Evolutionary conservation across 2,329 filamentous ascomycete genomes (phyloP).

Genomic region (Aspergillus sclerotialis): DNA sequence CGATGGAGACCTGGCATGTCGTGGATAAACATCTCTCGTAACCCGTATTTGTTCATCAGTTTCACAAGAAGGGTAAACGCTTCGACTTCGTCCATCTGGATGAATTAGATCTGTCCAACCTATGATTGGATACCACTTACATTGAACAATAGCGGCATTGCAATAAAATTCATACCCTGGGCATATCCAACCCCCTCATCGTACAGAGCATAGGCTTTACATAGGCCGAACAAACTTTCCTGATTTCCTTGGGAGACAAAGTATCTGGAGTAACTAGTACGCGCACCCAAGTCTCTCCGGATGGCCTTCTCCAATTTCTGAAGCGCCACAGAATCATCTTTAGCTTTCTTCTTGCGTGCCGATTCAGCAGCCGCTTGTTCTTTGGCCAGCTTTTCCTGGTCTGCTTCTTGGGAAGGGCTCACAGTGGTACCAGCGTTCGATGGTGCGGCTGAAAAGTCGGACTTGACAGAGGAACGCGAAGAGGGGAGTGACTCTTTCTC

Average conservation of each 20-base stretch:
- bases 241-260: slow-evolving; percentile 84
- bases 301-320: slow-evolving; percentile 87
- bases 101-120: too few relatives aligned
- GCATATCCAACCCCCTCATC: slow-evolving; percentile 94
- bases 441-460: slow-evolving; percentile 61
- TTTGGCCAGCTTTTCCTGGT: slow-evolving; percentile 58
- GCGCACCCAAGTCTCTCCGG: slow-evolving; percentile 78
- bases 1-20: slow-evolving; percentile 96
- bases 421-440: slow-evolving; percentile 50
- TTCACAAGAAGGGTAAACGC: slow-evolving; percentile 89
- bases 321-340: slow-evolving; percentile 66
- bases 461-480: slow-evolving; percentile 78
- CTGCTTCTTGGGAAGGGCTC: slow-evolving; percentile 55
- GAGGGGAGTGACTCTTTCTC: slow-evolving; percentile 63
- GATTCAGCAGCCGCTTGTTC: slow-evolving; percentile 56
- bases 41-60: slow-evolving; percentile 91
- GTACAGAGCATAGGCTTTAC: slow-evolving; percentile 94
- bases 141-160: slow-evolving; percentile 94
- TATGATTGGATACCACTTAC: slow-evolving; percentile 50
- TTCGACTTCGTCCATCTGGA: slow-evolving; percentile 88
- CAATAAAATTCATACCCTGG: slow-evolving; percentile 97
- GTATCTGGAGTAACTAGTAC: slow-evolving; percentile 96
- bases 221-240: slow-evolving; percentile 88
- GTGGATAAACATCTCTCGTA: slow-evolving; percentile 86
- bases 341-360: slow-evolving; percentile 69